phyloP scores from a whole-genome alignment of 768 basidiomycete species.

The Scleroderma citrinum region DNA sequence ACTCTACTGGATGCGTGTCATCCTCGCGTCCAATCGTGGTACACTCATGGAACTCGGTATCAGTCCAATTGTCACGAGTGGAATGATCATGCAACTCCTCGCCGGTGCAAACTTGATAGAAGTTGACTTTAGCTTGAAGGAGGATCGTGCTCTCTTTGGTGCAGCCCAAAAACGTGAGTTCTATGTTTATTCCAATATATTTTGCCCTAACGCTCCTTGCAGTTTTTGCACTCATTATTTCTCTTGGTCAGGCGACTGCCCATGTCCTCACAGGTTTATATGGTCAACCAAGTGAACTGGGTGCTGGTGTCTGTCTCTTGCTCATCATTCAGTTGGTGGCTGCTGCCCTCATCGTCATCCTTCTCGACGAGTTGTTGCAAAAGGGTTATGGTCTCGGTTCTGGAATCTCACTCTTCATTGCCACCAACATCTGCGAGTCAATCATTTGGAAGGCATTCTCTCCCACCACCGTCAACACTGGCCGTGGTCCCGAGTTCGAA shows the following conservation, averaged over 20 bases:
- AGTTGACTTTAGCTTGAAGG: conserved; percentile 95
- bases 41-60: conserved; percentile 99
- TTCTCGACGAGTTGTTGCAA: conserved; percentile 97
- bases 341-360: conserved; percentile 93
- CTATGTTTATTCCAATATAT: neutral
- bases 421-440: conserved; percentile 98
- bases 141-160: conserved; percentile 92
- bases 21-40: conserved; percentile 96
- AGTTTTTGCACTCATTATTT: conserved; percentile 97
- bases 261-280: conserved; percentile 97
- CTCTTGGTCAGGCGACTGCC: conserved; percentile 94
- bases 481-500: conserved; percentile 96
- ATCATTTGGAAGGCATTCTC: conserved; percentile 99
- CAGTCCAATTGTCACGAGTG: conserved; percentile 93
- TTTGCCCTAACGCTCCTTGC: conserved; percentile 1
- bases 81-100: conserved; percentile 99
- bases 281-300: conserved; percentile 87
- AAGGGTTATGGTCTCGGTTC: conserved; percentile 99
- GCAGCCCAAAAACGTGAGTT: conserved; percentile 93
- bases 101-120: conserved; percentile 97
- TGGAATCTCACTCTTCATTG: conserved; percentile 98
- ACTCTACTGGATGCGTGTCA: conserved; percentile 99
- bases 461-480: conserved; percentile 96
- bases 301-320: conserved; percentile 94
- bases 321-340: conserved; percentile 94